These are phyloP conservation scores for Ogataea angusta DNA, from an alignment of 805 yeast genomes.

Conservation along the genomic window DNA sequence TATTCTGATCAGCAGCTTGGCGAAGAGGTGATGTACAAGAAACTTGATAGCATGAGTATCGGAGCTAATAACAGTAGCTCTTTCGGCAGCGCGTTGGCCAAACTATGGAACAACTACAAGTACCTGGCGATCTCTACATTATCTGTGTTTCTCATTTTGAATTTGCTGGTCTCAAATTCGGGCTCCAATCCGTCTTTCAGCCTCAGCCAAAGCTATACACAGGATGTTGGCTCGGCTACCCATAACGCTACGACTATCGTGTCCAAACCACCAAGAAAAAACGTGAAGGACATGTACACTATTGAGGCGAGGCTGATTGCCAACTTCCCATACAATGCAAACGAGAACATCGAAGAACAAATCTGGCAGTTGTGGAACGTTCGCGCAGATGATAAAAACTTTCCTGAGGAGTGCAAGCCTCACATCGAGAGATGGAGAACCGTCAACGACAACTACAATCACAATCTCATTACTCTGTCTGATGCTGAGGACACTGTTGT, in stretches of 20 bases:
- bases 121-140: conserved; percentile 20
- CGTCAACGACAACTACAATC: conserved; percentile 30
- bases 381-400: conserved; percentile 27
- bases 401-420: conserved; percentile 30
- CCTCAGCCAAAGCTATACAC: conserved; percentile 19
- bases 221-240: conserved; percentile 15
- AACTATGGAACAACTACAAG: conserved; percentile 24
- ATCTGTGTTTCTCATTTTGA: conserved; percentile 22
- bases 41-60: conserved; percentile 17
- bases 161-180: conserved; percentile 17
- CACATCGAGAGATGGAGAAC: conserved; percentile 35
- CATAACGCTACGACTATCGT: conserved; percentile 14
- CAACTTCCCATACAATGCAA: conserved; percentile 29
- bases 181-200: conserved; percentile 13
- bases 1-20: neutral
- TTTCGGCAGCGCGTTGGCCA: conserved; percentile 5
- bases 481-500: conserved; percentile 30
- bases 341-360: conserved; percentile 28
- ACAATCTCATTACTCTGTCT: conserved; percentile 28
- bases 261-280: conserved; percentile 24
- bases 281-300: conserved; percentile 28
- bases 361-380: conserved; percentile 32
- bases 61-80: conserved; percentile 7
- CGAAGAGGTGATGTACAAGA: conserved; percentile 15
- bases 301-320: conserved; percentile 29